Evolutionary conservation across 257 asterid genomes (phyloP), one percentile per base, ranked within the genome.

Genomic region (Solanum pimpinellifolium): DNA sequence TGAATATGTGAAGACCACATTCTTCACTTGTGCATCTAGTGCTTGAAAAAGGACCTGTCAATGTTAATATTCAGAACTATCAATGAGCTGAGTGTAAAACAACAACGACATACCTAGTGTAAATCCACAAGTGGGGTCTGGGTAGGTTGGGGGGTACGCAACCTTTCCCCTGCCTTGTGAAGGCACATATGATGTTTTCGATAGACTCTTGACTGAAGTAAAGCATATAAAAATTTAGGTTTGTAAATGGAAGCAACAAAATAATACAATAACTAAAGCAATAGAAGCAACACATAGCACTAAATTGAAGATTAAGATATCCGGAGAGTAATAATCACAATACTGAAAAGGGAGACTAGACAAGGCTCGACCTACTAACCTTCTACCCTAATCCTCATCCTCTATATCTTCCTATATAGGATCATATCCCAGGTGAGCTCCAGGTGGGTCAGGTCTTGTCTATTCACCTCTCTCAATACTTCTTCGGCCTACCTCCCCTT

Each of bases 1-100:
- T 23, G 94, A 86, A 90, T 94, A 93, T 27, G 96, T 89, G 29
- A 92, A 86, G 75, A 91, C 95, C 89, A 93, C 94, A 84, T 95
- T 94, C 94, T 96, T 93, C 37, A 95, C 93, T 83, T 89, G 90
- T 49, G 88, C 92, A 89, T 95, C 98, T 85, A 96, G 92, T 44
- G 96, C 95, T 88, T 88, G 93, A 93, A 96, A 96, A 80, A 96
- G 92, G 81, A 96, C 96, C 99, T 96, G 95, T 85, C 87, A 91
- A 46, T 83, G 41, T 78, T 27, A 15, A 46, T 9, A 46, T 25
- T 46, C 16, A 78, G 1, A 42, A 23, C 59, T 41, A 41, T 76
- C 56, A n/a, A 35, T 76, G 9, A n/a, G 59, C 31, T 39, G 52
- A 39, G 52, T 74, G 37, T 1, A 73, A 29, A 21, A 62, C 69